These are phyloP conservation scores for Globisporangium paroecandrum DNA, from an alignment of 352 stramenopile genomes.

Conservation along the genomic window DNA sequence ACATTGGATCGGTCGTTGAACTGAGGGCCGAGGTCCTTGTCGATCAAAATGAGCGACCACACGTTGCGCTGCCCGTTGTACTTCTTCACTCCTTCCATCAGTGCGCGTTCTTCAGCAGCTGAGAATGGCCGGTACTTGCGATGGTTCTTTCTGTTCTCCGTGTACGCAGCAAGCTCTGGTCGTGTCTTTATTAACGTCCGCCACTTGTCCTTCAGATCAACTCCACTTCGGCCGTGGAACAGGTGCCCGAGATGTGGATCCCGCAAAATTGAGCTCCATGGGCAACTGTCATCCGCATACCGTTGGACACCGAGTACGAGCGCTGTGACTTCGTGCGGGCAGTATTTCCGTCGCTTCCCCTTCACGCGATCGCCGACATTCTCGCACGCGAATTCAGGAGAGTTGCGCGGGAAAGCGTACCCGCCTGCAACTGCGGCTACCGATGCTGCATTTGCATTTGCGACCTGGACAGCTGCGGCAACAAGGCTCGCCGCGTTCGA, in stretches of 20 bases:
- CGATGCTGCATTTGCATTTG: constrained; percentile 26
- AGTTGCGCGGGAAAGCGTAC: constrained; percentile 67
- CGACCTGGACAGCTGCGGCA: constrained; percentile 35
- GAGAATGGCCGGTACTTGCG: constrained; percentile 82
- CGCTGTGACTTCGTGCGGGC: constrained; percentile 80
- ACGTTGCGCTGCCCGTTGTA: constrained; percentile 83
- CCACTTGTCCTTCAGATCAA: constrained; percentile 86
- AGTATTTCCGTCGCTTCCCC: constrained; percentile 80
- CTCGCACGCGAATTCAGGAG: constrained; percentile 73
- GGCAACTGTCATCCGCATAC: constrained; percentile 81
- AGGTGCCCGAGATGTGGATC: constrained; percentile 70
- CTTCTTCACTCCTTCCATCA: constrained; percentile 87
- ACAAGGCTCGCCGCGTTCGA: constrained; percentile 40
- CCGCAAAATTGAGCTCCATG: constrained; percentile 77
- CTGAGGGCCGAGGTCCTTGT: constrained; percentile 71
- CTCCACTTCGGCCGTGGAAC: constrained; percentile 73
- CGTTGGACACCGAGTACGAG: constrained; percentile 77
- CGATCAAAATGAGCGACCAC: constrained; percentile 79
- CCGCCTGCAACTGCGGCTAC: constrained; percentile 30
- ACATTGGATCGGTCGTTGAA: constrained; percentile 85
- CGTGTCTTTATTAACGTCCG: constrained; percentile 78
- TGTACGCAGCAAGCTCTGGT: constrained; percentile 71
- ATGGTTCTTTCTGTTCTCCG: constrained; percentile 85
- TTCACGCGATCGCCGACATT: constrained; percentile 84
- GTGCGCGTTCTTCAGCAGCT: constrained; percentile 64